Evolutionary conservation across 1,139 yeast species (phyloP), one percentile per base, ranked within the genome.

Genomic region (Scheffersomyces titani): DNA sequence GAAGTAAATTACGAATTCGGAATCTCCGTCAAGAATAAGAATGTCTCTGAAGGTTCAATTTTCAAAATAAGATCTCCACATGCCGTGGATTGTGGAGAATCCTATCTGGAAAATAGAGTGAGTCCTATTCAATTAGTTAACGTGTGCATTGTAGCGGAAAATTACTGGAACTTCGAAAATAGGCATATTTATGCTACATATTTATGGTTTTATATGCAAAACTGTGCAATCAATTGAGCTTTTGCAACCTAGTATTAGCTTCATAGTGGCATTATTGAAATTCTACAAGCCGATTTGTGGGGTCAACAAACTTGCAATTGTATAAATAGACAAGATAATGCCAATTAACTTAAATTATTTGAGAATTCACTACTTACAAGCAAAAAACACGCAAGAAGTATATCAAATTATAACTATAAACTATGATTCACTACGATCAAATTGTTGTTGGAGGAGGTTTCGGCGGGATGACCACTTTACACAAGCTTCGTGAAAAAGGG

Each of bases 381-480:
- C 16, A 46, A 16, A 19, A 16, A 5, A 19, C 48, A n/a, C 18
- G 46, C 48, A 46, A 46, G 48, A 46, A 46, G n/a, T 6, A 46
- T 9, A 13, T 46, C 48, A 46, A 46, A 46, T 7, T 19, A 19
- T 9, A 46, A 19, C 7, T 19, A 46, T 46, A 46, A 19, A 46
- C 16, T 19, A 46, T 46, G 48, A 46, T 46, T 46, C 48, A 46
- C 48, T 46, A 46, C 22, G 48, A 46, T 46, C 48, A 46, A 46
- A 46, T 46, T 46, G 48, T 46, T 19, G 48, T 46, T 46, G 48
- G 48, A 46, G 48, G 48, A 11, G 48, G 48, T 16, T 46, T 46
- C 48, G 48, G 48, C n/a, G 48, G 48, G 3, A 46, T 46, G 48
- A 46, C 48, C 48, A 46, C 48, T 21, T 46, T 46, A 16, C 48